Base-by-base conservation (phyloP, 768 basidiomycete species). In the Pisolithus marmoratus region DNA sequence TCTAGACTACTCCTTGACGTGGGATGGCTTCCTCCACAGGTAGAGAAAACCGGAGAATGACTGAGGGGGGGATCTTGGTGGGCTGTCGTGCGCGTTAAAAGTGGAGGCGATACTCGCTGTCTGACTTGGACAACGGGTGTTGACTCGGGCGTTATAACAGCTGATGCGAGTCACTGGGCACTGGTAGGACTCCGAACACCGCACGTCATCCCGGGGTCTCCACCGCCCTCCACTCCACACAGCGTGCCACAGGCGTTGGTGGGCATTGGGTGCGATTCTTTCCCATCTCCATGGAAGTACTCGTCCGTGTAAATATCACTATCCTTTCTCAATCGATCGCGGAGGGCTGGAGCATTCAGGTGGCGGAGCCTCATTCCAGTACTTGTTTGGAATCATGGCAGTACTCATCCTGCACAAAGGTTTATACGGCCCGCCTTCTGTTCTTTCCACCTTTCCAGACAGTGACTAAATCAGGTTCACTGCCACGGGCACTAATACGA, bases 1-100 rank as follows among this genome's bases (percentile, higher is more conserved):
- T 72, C 69, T 75, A 74, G 78, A 55, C 58, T 61, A 75, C 65
- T 74, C 74, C 69, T 57, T 54, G 42, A 2, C 58, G 61, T 60
- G 56, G 34, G 34, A 34, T 54, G 59, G 55, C 12, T 52, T 38
- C 52, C 61, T 58, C 61, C 59, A 49, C 23, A 31, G 1, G 27
- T 1, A 44, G 62, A 63, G 58, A 60, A 58, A 46, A 53, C 57
- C 70, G 58, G 56, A 63, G 55, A 34, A 46, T 5, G n/a, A 4
- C n/a, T 24, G 43, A n/a, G 15, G 43, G 26, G 43, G 42, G 23
- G 23, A 9, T 11, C n/a, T 19, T n/a, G 40, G 34, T 15, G 36
- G 37, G 47, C 46, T 40, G 43, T 29, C 37, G 44, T 22, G 54
- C 55, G 56, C 14, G 34, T 34, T 34, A 34, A 34, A 34, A 34